Conservation (phyloP, 441 rosid genomes). For the Breynia disticha region DNA sequence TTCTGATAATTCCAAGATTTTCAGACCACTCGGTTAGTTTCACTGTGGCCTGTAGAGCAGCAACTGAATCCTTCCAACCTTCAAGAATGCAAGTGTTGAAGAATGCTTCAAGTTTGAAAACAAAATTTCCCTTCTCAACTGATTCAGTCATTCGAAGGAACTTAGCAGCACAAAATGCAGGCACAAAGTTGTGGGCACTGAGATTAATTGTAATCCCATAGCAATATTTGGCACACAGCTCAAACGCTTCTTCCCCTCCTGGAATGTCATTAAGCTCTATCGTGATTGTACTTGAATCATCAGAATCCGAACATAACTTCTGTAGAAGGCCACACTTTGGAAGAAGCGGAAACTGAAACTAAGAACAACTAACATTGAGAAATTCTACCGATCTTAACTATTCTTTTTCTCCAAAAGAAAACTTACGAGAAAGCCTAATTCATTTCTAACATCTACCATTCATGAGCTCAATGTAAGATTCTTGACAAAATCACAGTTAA, state of each 20-base stretch:
- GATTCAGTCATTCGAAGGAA: conserved; percentile 88
- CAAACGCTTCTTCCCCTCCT: conserved; percentile 92
- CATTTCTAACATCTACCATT: no score
- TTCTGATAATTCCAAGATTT: conserved; percentile 71
- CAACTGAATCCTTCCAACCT: conserved; percentile 94
- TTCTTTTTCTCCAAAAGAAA: not conserved
- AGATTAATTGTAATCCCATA: conserved; percentile 83
- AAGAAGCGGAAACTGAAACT: conserved; percentile 76
- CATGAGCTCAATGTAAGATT: no score
- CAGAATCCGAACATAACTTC: conserved; percentile 40
- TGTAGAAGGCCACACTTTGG: conserved; percentile 80
- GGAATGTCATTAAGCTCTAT: conserved; percentile 85
- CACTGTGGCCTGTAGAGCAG: conserved; percentile 56
- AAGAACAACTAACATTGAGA: conserved; percentile 25
- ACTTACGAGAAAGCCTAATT: no score
- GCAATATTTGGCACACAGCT: conserved; percentile 90
- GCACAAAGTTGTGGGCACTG: conserved; percentile 75
- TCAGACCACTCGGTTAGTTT: conserved; percentile 85
- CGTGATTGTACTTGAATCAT: conserved; percentile 39
- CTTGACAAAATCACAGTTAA: not conserved
- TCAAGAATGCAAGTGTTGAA: conserved; percentile 82
- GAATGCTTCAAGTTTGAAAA: conserved; percentile 77
- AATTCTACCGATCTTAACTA: not conserved
- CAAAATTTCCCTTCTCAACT: conserved; percentile 68
- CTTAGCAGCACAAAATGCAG: conserved; percentile 84